These are phyloP conservation scores for Nemania diffusa DNA, from an alignment of 2,329 filamentous ascomycete species.

Conservation along the genomic window DNA sequence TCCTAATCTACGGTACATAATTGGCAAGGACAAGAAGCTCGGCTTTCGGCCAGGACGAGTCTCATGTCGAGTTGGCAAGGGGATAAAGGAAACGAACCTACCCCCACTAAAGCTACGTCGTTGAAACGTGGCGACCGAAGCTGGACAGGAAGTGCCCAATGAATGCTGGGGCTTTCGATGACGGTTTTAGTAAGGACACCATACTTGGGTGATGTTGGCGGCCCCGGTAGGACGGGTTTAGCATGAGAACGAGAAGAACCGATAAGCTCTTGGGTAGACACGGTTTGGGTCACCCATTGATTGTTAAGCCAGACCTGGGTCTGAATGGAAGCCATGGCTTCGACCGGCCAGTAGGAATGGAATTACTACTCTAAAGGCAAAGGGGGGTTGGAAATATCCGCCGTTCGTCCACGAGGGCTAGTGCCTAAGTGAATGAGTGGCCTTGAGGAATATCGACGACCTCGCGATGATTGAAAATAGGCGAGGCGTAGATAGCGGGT, in stretches of 20 bases:
- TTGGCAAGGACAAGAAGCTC: not conserved
- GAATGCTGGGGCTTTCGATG: slow-evolving; percentile 77
- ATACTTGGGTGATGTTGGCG: slow-evolving; percentile 61
- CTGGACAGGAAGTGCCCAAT: slow-evolving; percentile 82
- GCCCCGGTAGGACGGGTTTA: slow-evolving; percentile 45
- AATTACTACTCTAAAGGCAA: not conserved
- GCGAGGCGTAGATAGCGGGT: not conserved
- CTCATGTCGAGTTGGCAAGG: not conserved
- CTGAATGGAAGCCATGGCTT: slow-evolving; percentile 60
- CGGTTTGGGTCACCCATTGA: slow-evolving; percentile 66
- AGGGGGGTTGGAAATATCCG: not conserved
- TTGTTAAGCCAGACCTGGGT: slow-evolving; percentile 65
- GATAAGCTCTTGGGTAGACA: slow-evolving; percentile 53
- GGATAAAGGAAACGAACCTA: slow-evolving; percentile 56
- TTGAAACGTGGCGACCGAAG: slow-evolving; percentile 76
- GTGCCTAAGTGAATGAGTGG: too few relatives aligned
- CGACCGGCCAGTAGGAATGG: not conserved
- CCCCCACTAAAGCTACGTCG: slow-evolving; percentile 87
- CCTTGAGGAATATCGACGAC: not conserved
- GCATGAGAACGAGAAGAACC: slow-evolving; percentile 50
- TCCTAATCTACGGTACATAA: not conserved
- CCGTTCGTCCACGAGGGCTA: not conserved
- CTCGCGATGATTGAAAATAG: not conserved
- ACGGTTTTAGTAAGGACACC: slow-evolving; percentile 84
- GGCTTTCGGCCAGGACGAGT: not conserved